A percentile compares a stretch with the other conserved stretches of the same genome.
phyloP scores from a whole-genome alignment of 352 stramenopile genomes.

The Phytophthora macrochlamydospora region DNA sequence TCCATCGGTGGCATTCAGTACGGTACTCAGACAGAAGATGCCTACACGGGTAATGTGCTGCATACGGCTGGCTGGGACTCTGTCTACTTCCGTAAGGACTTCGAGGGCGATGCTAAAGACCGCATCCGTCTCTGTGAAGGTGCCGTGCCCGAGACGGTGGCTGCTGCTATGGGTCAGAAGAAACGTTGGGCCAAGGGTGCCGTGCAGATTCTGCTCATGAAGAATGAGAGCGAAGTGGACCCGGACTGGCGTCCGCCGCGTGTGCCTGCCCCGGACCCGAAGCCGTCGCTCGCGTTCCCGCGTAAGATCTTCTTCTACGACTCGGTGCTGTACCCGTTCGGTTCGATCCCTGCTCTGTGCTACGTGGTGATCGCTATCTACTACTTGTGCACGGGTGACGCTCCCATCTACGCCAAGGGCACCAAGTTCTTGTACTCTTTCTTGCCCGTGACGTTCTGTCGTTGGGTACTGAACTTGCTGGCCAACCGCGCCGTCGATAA shows the following conservation, averaged over 20 bases:
- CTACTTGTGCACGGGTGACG: slow-evolving; percentile 86
- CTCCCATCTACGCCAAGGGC: slow-evolving; percentile 86
- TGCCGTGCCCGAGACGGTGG: slow-evolving; percentile 82
- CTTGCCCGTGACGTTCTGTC: slow-evolving; percentile 80
- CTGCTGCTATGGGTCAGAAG: slow-evolving; percentile 82
- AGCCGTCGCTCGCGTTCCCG: slow-evolving; percentile 79
- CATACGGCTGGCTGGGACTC: slow-evolving; percentile 86
- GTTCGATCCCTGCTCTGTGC: slow-evolving; percentile 83
- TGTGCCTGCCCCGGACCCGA: slow-evolving; percentile 82
- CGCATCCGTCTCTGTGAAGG: slow-evolving; percentile 88
- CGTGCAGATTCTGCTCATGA: slow-evolving; percentile 90
- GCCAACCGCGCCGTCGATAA: slow-evolving; percentile 88
- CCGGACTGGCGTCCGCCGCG: slow-evolving; percentile 85
- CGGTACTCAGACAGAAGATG: slow-evolving; percentile 91
- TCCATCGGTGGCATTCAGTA: slow-evolving; percentile 91
- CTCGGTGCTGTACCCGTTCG: slow-evolving; percentile 89
- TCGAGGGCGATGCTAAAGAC: slow-evolving; percentile 86
- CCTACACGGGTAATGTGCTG: slow-evolving; percentile 88
- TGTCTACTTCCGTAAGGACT: slow-evolving; percentile 91
- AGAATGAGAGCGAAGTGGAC: slow-evolving; percentile 88
- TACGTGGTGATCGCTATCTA: slow-evolving; percentile 87
- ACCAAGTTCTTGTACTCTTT: slow-evolving; percentile 88
- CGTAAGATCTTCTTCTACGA: slow-evolving; percentile 93
- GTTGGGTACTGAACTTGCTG: slow-evolving; percentile 85
- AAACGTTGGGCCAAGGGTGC: slow-evolving; percentile 92